A percentile compares a stretch with the other conserved stretches of the same genome.
Conservation (phyloP, 139 green algal genomes). For the Coelastrella sp. region DNA sequence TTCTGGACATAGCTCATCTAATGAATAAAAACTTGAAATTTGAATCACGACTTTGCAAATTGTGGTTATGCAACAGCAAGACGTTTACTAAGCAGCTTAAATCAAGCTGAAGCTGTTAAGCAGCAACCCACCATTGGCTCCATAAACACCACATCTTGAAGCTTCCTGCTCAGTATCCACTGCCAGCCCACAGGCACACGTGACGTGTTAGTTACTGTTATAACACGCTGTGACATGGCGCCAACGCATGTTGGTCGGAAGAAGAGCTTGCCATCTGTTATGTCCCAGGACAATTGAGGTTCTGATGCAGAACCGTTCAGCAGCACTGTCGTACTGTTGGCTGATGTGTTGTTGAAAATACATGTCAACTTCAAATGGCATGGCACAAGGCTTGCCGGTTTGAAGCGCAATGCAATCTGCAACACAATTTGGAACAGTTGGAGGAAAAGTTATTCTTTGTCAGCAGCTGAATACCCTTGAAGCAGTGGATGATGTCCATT, state of each 20-base stretch:
- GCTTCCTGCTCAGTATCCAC: constrained; percentile 60
- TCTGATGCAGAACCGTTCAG: constrained; percentile 56
- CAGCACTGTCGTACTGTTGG: constrained; percentile 46
- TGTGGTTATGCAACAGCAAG: background rate
- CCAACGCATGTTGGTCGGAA: constrained; percentile 81
- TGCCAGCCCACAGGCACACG: constrained; percentile 63
- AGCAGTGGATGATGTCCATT: background rate
- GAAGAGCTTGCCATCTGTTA: constrained; percentile 54
- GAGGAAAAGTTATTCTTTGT: too few relatives aligned
- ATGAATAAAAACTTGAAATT: background rate
- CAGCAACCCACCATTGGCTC: background rate
- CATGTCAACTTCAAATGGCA: constrained; percentile 29
- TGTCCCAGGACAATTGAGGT: constrained; percentile 55
- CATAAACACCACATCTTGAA: constrained; percentile 56
- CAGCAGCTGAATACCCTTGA: background rate
- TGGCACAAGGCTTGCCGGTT: constrained; percentile 14
- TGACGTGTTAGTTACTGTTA: constrained; percentile 71
- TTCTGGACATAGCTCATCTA: too few relatives aligned
- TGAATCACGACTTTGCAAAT: too few relatives aligned
- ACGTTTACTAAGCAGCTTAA: too few relatives aligned
- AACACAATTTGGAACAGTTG: background rate
- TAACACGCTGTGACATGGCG: constrained; percentile 56
- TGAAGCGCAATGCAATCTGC: constrained; percentile 64
- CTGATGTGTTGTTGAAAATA: constrained; percentile 58
- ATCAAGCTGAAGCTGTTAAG: background rate